A percentile compares a stretch with the other conserved stretches of the same genome.
These are phyloP conservation scores for Pelagomonas calceolata DNA, from an alignment of 108 stramenopile genomes.

Conservation along the genomic window DNA sequence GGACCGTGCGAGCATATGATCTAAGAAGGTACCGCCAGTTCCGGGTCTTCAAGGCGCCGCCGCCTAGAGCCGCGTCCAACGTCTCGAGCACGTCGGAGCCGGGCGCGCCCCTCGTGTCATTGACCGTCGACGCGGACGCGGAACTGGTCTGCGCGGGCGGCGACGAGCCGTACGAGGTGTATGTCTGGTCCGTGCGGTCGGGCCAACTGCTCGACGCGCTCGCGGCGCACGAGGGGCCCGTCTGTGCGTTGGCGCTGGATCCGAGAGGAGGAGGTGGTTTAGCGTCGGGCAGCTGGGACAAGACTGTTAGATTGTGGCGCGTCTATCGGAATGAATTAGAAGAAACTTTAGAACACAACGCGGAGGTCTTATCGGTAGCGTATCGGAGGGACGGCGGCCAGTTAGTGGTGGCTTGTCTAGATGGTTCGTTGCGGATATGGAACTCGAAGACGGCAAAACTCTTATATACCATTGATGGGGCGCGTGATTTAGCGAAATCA, in stretches of 20 bases:
- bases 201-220: conserved; percentile 80
- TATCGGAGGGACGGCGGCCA: neutral
- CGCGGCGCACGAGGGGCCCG: conserved; percentile 85
- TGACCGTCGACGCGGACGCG: conserved; percentile 96
- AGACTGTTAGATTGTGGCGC: conserved; percentile 92
- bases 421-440: conserved; percentile 69
- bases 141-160: conserved; percentile 84
- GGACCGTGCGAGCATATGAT: conserved; percentile 93
- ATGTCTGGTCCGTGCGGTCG: conserved; percentile 88
- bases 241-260: conserved; percentile 65
- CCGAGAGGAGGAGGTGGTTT: conserved; percentile 60
- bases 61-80: neutral
- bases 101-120: neutral
- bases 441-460: conserved; percentile 68
- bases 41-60: conserved; percentile 47
- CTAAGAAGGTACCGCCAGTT: conserved; percentile 90
- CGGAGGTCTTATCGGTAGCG: neutral
- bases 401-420: neutral
- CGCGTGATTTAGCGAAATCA: conserved; percentile 63
- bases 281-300: conserved; percentile 93
- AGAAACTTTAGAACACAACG: conserved; percentile 51
- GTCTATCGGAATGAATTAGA: conserved; percentile 72
- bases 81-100: no score
- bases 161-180: conserved; percentile 79
- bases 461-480: conserved; percentile 71